phyloP scores from a whole-genome alignment of 495 filamentous ascomycete genomes.

The Podospora pseudoanserina region DNA sequence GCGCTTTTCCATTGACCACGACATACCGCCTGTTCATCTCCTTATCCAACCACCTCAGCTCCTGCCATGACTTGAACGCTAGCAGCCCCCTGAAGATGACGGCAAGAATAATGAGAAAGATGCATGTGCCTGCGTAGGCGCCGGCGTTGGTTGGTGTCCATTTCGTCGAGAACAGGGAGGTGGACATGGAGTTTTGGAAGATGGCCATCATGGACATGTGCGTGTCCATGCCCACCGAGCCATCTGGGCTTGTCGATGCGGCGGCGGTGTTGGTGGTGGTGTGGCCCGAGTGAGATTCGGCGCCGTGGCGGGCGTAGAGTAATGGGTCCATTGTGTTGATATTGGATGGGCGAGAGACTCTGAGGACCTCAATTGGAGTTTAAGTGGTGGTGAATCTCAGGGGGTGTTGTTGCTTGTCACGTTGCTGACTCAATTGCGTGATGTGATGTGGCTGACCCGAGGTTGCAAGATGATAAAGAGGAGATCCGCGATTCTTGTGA shows the following conservation, averaged over 20 bases:
- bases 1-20: conserved; percentile 60
- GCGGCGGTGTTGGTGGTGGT: neutral
- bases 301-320: conserved; percentile 14
- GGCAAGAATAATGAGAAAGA: conserved; percentile 76
- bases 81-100: conserved; percentile 63
- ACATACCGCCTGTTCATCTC: conserved; percentile 72
- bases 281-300: neutral
- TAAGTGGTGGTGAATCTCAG: neutral
- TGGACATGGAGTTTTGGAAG: conserved; percentile 64
- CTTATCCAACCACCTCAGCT: conserved; percentile 53
- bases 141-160: conserved; percentile 71
- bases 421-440: neutral
- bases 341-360: neutral
- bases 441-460: neutral
- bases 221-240: conserved; percentile 16
- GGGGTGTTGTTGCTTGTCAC: neutral
- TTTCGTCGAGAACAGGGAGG: conserved; percentile 65
- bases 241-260: neutral
- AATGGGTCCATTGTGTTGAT: conserved; percentile 9
- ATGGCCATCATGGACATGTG: conserved; percentile 44
- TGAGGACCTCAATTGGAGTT: neutral
- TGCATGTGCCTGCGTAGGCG: conserved; percentile 77
- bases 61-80: conserved; percentile 58
- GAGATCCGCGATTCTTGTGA: neutral
- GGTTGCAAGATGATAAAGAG: neutral